Conservation (phyloP, 306 rosid species). For the Prunus fruticosa region DNA sequence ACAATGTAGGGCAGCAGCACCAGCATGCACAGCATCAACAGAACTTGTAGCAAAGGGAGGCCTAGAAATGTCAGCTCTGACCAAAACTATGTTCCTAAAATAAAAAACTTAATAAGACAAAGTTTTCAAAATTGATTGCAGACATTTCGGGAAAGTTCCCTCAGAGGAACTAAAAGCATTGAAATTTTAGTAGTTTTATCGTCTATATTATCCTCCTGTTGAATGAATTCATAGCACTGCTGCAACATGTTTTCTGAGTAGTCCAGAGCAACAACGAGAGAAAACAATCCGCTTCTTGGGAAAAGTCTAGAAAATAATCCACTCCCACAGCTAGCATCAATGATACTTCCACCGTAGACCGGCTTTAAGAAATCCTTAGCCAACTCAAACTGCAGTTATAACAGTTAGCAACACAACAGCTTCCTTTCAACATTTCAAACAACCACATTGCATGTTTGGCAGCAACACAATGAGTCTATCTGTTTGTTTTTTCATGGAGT, state of each 20-base stretch:
- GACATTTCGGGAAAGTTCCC: neutral
- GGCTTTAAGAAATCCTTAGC: constrained; percentile 66
- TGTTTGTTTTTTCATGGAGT: neutral
- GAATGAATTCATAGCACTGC: constrained; percentile 73
- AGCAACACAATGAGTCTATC: neutral
- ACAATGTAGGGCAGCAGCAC: constrained; percentile 92
- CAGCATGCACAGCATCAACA: constrained; percentile 87
- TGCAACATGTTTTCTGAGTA: constrained; percentile 91
- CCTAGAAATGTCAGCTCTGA: constrained; percentile 89
- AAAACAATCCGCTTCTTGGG: constrained; percentile 81
- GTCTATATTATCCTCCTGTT: constrained; percentile 54
- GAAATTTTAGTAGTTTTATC: constrained; percentile 2
- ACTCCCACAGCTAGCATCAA: constrained; percentile 93
- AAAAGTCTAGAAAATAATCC: constrained; percentile 88
- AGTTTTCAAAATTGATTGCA: constrained; percentile 11
- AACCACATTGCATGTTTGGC: neutral
- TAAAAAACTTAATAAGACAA: constrained; percentile 17
- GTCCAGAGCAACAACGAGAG: constrained; percentile 78
- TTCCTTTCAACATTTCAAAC: neutral
- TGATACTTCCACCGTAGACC: constrained; percentile 69
- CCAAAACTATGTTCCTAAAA: constrained; percentile 59
- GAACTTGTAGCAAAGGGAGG: constrained; percentile 87
- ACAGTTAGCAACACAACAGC: constrained; percentile 13
- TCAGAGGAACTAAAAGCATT: neutral
- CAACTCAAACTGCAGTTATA: constrained; percentile 76